These are phyloP conservation scores for Malus hybrid DNA, from an alignment of 331 rosid species.

Conservation along the genomic window DNA sequence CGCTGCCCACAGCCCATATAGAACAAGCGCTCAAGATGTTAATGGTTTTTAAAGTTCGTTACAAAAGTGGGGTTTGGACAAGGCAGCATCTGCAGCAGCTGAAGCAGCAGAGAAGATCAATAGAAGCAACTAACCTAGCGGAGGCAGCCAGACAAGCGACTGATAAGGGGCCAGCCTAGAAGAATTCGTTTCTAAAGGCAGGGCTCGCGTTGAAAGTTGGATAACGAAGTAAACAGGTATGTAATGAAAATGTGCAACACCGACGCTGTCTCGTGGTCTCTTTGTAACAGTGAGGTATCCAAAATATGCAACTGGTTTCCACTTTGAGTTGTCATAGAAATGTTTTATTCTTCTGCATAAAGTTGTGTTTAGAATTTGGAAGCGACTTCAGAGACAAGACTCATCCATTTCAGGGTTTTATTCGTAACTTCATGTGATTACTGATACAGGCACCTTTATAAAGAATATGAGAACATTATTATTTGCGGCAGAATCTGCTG, in stretches of 20 bases:
- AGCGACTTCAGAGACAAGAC: background rate
- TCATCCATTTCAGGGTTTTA: background rate
- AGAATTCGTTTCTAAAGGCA: too few species aligned
- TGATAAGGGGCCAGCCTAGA: too few species aligned
- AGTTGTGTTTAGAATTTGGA: background rate
- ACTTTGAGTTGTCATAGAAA: background rate
- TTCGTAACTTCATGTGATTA: background rate
- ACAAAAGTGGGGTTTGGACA: slow-evolving; percentile 49
- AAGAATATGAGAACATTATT: background rate
- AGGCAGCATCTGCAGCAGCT: slow-evolving; percentile 67
- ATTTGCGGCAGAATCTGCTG: background rate
- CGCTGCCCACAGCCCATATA: slow-evolving; percentile 53
- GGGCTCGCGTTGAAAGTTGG: background rate
- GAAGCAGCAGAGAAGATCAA: slow-evolving; percentile 56
- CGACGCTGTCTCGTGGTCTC: background rate
- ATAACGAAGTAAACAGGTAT: background rate
- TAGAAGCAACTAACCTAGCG: slow-evolving; percentile 15
- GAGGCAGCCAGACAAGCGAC: slow-evolving; percentile 1
- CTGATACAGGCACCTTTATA: background rate
- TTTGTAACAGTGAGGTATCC: background rate
- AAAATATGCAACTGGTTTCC: background rate
- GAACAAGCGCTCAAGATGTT: slow-evolving; percentile 38
- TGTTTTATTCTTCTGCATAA: background rate
- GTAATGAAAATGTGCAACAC: background rate
- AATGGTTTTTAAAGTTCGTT: slow-evolving; percentile 44